A percentile compares a stretch with the other conserved stretches of the same genome.
phyloP scores from a whole-genome alignment of 768 basidiomycete species.

The Naganishia kalamii region DNA sequence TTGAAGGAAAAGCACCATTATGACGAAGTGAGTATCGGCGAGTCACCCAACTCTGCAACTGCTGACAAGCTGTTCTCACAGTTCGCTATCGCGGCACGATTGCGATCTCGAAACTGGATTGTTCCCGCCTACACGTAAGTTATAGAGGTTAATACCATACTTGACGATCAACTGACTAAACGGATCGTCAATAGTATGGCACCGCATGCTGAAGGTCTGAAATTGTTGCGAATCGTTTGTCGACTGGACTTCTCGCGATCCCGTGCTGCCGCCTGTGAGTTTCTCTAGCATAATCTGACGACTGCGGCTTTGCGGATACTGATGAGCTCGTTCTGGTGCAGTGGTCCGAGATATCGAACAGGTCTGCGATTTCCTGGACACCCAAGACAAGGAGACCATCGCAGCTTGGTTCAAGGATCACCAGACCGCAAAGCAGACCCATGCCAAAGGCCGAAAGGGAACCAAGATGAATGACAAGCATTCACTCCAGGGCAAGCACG shows the following conservation, averaged over 20 bases:
- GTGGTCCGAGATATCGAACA: conserved; percentile 29
- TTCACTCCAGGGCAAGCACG: conserved; percentile 44
- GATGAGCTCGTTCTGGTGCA: not conserved
- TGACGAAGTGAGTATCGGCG: conserved; percentile 20
- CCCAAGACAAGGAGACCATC: conserved; percentile 22
- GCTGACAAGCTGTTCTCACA: not conserved
- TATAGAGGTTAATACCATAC: too few relatives aligned
- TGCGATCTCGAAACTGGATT: conserved; percentile 30
- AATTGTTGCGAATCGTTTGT: conserved; percentile 25
- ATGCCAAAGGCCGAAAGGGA: conserved; percentile 8
- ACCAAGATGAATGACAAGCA: conserved; percentile 35
- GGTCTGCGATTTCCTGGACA: conserved; percentile 26
- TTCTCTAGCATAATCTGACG: too few relatives aligned
- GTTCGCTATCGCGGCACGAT: conserved; percentile 27
- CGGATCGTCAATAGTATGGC: conserved; percentile 7
- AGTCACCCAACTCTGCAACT: not conserved
- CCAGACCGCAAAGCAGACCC: conserved; percentile 7
- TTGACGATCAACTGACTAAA: too few relatives aligned
- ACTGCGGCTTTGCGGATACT: not conserved
- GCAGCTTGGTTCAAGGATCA: conserved; percentile 15
- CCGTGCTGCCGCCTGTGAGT: conserved; percentile 23
- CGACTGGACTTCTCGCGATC: conserved; percentile 28
- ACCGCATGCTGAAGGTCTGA: conserved; percentile 4
- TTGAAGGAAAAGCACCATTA: conserved; percentile 28
- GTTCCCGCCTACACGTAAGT: conserved; percentile 26